Percentiles rank a stretch among this genome's conserved stretches.
These are phyloP conservation scores for Kernera saxatilis DNA, from an alignment of 345 rosid genomes.

Conservation along the genomic window DNA sequence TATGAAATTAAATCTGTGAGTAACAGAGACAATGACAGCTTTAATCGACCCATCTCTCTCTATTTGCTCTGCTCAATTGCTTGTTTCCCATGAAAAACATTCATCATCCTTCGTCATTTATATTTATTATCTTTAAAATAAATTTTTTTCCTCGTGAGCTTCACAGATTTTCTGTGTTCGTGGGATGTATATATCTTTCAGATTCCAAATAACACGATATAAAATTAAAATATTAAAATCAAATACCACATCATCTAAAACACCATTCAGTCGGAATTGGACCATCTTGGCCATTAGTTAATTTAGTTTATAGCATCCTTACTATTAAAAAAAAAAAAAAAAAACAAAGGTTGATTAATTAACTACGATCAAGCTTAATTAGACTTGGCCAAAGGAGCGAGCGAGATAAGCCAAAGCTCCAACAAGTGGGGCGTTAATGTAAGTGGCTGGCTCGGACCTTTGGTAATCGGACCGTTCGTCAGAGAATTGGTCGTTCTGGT, in stretches of 20 bases:
- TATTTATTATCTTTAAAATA: not conserved
- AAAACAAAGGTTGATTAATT: not conserved
- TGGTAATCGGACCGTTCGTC: conserved; percentile 68
- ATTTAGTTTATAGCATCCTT: not conserved
- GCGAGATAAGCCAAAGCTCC: conserved; percentile 84
- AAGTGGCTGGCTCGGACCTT: conserved; percentile 91
- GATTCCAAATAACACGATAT: too few relatives aligned
- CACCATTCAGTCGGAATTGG: not conserved
- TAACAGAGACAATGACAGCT: conserved; percentile 2
- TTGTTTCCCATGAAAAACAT: not conserved
- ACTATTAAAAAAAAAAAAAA: not conserved
- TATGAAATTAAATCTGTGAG: not conserved
- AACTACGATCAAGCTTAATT: not conserved
- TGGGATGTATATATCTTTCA: too few relatives aligned
- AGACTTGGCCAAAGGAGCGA: conserved; percentile 65
- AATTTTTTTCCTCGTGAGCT: not conserved
- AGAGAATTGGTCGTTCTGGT: conserved; percentile 57
- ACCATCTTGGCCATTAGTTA: not conserved
- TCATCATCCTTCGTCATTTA: not conserved
- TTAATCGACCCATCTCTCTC: not conserved
- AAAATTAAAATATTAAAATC: not conserved
- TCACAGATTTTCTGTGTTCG: too few relatives aligned
- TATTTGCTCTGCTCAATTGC: not conserved
- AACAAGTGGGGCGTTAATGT: conserved; percentile 83
- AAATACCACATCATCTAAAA: not conserved